Percentiles rank a stretch among this genome's conserved stretches.
These are phyloP conservation scores for Allomyces macrogynus DNA, from an alignment of 192 early-diverging fungal species.

Conservation along the genomic window DNA sequence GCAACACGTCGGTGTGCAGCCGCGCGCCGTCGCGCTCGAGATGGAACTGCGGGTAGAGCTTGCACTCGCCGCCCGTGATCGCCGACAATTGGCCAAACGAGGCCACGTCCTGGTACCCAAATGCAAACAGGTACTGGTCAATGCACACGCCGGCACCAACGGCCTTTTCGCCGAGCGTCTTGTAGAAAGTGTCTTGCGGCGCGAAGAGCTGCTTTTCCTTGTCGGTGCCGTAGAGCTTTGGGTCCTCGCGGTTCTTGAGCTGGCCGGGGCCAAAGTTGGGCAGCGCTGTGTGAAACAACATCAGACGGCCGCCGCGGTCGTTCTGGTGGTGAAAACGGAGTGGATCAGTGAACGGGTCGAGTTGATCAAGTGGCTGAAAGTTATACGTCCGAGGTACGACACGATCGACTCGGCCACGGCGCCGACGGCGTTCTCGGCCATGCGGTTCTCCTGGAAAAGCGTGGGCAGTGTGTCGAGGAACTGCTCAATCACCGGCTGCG, in stretches of 20 bases:
- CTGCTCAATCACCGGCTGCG: constrained; percentile 50
- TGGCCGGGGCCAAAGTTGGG: constrained; percentile 74
- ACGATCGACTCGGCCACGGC: constrained; percentile 49
- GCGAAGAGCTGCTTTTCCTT: constrained; percentile 72
- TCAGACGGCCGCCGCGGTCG: constrained; percentile 63
- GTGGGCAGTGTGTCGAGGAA: constrained; percentile 61
- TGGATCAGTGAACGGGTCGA: neutral
- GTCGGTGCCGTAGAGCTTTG: constrained; percentile 73
- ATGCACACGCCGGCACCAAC: constrained; percentile 62
- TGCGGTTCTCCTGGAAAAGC: constrained; percentile 62
- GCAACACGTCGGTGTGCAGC: constrained; percentile 52
- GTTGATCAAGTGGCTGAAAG: neutral
- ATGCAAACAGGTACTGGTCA: constrained; percentile 81
- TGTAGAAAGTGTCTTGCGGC: constrained; percentile 75
- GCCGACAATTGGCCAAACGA: constrained; percentile 53
- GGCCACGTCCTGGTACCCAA: constrained; percentile 72
- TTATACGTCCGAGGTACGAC: neutral
- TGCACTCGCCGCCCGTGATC: constrained; percentile 72
- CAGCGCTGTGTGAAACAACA: constrained; percentile 71
- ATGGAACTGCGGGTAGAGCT: constrained; percentile 69
- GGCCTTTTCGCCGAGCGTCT: constrained; percentile 58
- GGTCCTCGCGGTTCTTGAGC: constrained; percentile 70
- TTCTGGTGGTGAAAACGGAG: constrained; percentile 14
- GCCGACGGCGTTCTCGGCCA: constrained; percentile 53
- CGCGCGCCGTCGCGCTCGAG: constrained; percentile 41